These are phyloP conservation scores for Madurella mycetomatis DNA, from an alignment of 2,329 filamentous ascomycete genomes.

Conservation along the genomic window DNA sequence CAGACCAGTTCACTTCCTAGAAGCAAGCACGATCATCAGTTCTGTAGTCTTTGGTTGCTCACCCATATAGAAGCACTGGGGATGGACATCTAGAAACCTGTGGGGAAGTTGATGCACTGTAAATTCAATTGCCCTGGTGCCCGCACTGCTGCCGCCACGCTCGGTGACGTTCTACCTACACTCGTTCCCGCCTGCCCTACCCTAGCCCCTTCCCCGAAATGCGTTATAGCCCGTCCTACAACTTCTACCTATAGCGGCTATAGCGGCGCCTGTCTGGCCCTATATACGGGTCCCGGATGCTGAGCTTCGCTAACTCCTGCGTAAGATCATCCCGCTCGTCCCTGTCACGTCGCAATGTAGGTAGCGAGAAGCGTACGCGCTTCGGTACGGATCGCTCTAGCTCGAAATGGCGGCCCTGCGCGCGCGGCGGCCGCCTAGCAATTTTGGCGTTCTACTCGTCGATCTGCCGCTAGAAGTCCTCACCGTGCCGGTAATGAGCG, in stretches of 20 bases:
- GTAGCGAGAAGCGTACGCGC: conserved; percentile 13
- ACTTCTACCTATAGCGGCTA: conserved; percentile 8
- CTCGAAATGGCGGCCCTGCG: too few relatives aligned
- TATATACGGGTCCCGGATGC: conserved; percentile 2
- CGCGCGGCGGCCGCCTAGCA: too few relatives aligned
- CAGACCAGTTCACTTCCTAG: too few relatives aligned
- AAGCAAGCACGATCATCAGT: too few relatives aligned
- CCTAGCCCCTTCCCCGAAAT: conserved; percentile 4
- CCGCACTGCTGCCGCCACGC: background rate
- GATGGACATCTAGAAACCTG: too few relatives aligned
- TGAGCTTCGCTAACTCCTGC: conserved; percentile 11
- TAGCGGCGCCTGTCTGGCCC: conserved; percentile 3
- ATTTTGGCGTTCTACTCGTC: too few relatives aligned
- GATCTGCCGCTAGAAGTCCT: too few relatives aligned
- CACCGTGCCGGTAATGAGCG: too few relatives aligned
- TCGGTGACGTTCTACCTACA: conserved; percentile 2
- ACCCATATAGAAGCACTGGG: too few relatives aligned
- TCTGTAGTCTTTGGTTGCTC: too few relatives aligned
- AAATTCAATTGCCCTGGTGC: conserved; percentile 5
- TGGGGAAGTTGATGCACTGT: conserved; percentile 3
- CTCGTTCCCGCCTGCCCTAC: background rate
- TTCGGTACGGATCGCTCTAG: too few relatives aligned
- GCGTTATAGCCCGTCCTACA: conserved; percentile 5
- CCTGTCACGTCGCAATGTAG: conserved; percentile 7
- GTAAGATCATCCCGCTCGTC: conserved; percentile 9